Evolutionary conservation across 1,284 basidiomycete genomes (phyloP).

Genomic region (Ustilago cynodontis): DNA sequence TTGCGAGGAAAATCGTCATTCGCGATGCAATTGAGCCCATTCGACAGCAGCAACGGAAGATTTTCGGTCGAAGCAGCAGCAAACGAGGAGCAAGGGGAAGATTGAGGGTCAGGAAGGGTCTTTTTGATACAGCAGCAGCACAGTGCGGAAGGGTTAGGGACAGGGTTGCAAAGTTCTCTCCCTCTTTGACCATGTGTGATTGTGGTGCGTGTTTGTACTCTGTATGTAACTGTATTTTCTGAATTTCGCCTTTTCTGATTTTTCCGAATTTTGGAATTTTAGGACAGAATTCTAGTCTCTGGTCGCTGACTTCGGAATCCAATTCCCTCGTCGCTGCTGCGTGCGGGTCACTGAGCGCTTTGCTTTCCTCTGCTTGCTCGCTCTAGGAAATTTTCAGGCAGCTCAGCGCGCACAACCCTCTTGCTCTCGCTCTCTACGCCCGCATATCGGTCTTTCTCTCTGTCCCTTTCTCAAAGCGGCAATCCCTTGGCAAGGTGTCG

Average conservation of each 20-base stretch:
- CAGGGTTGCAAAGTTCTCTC: background rate
- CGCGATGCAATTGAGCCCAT: constrained; percentile 11
- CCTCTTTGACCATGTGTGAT: background rate
- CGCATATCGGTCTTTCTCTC: background rate
- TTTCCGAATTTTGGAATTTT: background rate
- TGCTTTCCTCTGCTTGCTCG: background rate
- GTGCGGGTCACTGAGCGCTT: background rate
- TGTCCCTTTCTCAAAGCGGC: background rate
- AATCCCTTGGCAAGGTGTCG: constrained; percentile 5
- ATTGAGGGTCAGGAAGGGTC: background rate
- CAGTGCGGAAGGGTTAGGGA: background rate
- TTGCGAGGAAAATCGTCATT: constrained; percentile 21
- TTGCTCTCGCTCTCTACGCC: background rate
- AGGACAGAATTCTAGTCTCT: background rate
- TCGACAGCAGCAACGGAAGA: constrained; percentile 19
- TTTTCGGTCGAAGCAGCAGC: constrained; percentile 20
- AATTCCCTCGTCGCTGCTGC: background rate
- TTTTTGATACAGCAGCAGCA: background rate
- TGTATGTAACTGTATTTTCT: constrained; percentile 5
- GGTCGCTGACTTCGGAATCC: background rate
- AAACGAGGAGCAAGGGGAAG: background rate
- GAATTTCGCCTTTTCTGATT: background rate
- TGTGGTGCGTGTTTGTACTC: background rate
- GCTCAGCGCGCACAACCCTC: background rate
- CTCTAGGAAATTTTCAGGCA: background rate